Conservation (phyloP, 202 grass and related monocot genomes). For the Musa balbisiana region DNA sequence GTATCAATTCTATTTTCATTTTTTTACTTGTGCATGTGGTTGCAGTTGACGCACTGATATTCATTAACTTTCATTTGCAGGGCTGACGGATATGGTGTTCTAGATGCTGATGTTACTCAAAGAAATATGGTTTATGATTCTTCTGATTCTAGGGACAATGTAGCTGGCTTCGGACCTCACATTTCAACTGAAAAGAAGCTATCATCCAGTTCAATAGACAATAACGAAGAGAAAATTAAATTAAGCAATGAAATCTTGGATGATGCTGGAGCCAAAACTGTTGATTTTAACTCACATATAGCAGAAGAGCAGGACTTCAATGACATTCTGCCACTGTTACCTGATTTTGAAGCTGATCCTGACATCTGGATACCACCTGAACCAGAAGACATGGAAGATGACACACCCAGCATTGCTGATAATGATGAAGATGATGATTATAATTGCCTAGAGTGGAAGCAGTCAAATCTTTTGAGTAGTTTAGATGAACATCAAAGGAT, state of each 20-base stretch:
- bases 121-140: constrained; percentile 1
- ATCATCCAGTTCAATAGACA: constrained; percentile 13
- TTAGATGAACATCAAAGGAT: constrained; percentile 29
- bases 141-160: not conserved
- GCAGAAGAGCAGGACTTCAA: not conserved
- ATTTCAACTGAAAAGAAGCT: not conserved
- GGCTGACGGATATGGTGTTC: not conserved
- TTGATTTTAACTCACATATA: not conserved
- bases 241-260: not conserved
- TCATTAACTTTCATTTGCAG: not conserved
- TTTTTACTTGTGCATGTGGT: not conserved
- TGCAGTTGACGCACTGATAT: constrained; percentile 1
- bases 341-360: constrained; percentile 13
- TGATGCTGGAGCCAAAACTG: constrained; percentile 1
- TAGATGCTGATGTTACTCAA: constrained; percentile 4
- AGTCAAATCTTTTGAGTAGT: constrained; percentile 16
- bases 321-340: not conserved
- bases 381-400: constrained; percentile 24
- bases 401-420: constrained; percentile 14
- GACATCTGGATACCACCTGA: constrained; percentile 24
- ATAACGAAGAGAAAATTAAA: not conserved
- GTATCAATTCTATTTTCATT: not conserved
- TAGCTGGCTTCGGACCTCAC: not conserved
- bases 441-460: constrained; percentile 21
- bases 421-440: constrained; percentile 23